A percentile compares a stretch with the other conserved stretches of the same genome.
Conservation (phyloP, 495 filamentous ascomycete genomes). For the Ramalina intermedia region DNA sequence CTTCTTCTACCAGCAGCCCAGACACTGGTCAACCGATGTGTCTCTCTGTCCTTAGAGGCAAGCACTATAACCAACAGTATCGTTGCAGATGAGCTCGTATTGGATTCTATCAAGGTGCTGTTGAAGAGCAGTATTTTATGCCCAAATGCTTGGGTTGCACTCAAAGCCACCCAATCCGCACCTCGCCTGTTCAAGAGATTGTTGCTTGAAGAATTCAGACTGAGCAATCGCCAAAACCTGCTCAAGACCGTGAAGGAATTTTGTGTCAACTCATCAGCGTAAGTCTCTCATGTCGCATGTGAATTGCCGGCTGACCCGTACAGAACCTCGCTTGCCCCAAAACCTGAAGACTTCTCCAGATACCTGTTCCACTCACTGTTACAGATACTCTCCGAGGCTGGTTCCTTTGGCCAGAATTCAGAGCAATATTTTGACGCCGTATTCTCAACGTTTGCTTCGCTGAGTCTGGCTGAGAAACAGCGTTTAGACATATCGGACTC, state of each 20-base stretch:
- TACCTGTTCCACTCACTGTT: conserved; percentile 32
- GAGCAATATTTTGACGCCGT: conserved; percentile 43
- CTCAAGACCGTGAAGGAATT: conserved; percentile 23
- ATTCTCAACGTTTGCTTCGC: conserved; percentile 35
- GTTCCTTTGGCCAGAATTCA: conserved; percentile 29
- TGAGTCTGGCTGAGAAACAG: conserved; percentile 35
- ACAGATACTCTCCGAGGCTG: conserved; percentile 33
- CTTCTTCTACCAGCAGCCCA: conserved; percentile 14
- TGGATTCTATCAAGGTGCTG: conserved; percentile 44
- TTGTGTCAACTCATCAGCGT: conserved; percentile 15
- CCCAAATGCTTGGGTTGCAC: conserved; percentile 40
- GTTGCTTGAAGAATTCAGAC: conserved; percentile 25
- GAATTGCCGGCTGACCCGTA: neutral
- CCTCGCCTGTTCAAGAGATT: conserved; percentile 24
- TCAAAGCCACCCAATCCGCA: conserved; percentile 33
- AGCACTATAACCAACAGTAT: neutral
- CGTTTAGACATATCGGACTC: conserved; percentile 38
- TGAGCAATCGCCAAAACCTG: conserved; percentile 23
- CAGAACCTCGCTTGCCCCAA: conserved; percentile 4
- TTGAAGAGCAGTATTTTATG: conserved; percentile 51
- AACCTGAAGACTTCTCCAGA: conserved; percentile 22
- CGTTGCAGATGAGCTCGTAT: conserved; percentile 26
- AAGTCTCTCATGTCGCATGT: neutral
- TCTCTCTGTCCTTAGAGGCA: conserved; percentile 1
- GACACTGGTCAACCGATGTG: conserved; percentile 17